Base-by-base conservation (phyloP, 164 flowering plant species). In the Vitis amurensis region DNA sequence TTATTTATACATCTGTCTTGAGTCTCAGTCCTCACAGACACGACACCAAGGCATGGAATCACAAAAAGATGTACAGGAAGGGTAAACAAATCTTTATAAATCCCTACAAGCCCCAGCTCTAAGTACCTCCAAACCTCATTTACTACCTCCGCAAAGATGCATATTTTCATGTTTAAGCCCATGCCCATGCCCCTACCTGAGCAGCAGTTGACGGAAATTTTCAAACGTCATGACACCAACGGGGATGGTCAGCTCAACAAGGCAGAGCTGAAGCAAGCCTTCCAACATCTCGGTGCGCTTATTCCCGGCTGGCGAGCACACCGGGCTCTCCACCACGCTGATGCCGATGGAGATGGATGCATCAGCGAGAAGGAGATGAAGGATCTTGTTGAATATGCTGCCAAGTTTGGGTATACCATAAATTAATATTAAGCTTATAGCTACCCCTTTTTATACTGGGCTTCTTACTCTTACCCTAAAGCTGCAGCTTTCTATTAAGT, bases 231-330 rank as follows among this genome's bases (percentile, higher is more conserved):
- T 16, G 81, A 78, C 59, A 15, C 13, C 14, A 44, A 78, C 51
- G 66, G 71, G 2, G 78, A 78, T 50, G 78, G 78, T 1, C 58
- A 15, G 49, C 72, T 78, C 16, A 64, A 50, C 61, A 62, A 56
- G 71, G 53, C 71, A 1, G 81, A 78, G 68, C 68, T 78, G 10
- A 55, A 56, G 61, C 15, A 53, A 19, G 80, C 77, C 37, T 73
- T 73, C 59, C 44, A 47, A 2, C n/a, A 50, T 8, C 68, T 75
- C 12, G 76, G 81, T 3, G 23, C 68, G 4, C 50, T 30, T 14
- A 11, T 30, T 11, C 72, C 63, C 11, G 55, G 31, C 14, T 59
- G 14, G 30, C 47, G 73, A 55, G 76, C 56, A 31, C 19, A 23
- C 29, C 71, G 48, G 17, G 66, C 55, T 5, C 48, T 68, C 8